A percentile compares a stretch with the other conserved stretches of the same genome.
Conservation (phyloP, 106 monocot genomes). For the Cymbidium sinense region DNA sequence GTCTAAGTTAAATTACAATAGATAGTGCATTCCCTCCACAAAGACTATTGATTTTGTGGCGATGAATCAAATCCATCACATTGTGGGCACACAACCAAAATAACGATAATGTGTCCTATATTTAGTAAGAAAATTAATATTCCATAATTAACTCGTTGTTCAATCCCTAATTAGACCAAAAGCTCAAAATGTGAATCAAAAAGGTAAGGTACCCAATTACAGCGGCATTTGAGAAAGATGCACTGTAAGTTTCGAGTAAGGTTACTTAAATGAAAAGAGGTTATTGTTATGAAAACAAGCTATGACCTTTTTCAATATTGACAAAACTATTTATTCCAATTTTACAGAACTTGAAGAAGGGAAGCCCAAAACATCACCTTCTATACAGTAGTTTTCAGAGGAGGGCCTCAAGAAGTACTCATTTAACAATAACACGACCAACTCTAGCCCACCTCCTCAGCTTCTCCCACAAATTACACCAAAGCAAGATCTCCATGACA, state of each 20-base stretch:
- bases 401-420: background rate
- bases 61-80: too few relatives aligned
- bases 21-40: too few relatives aligned
- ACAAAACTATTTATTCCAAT: conserved; percentile 4
- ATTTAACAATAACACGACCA: background rate
- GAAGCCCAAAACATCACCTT: background rate
- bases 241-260: background rate
- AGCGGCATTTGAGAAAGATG: too few relatives aligned
- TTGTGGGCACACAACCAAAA: too few relatives aligned
- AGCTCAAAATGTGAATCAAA: too few relatives aligned
- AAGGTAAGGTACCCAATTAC: background rate
- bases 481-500: background rate
- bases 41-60: too few relatives aligned
- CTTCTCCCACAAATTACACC: background rate
- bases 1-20: too few relatives aligned
- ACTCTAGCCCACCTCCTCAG: background rate
- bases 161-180: too few relatives aligned
- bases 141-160: too few relatives aligned
- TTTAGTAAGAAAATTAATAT: too few relatives aligned
- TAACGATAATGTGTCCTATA: too few relatives aligned
- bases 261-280: background rate
- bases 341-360: background rate
- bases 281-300: background rate
- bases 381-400: background rate
- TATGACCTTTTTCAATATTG: conserved; percentile 1